Evolutionary conservation across 306 rosid species (phyloP).

Genomic region (Morella rubra): DNA sequence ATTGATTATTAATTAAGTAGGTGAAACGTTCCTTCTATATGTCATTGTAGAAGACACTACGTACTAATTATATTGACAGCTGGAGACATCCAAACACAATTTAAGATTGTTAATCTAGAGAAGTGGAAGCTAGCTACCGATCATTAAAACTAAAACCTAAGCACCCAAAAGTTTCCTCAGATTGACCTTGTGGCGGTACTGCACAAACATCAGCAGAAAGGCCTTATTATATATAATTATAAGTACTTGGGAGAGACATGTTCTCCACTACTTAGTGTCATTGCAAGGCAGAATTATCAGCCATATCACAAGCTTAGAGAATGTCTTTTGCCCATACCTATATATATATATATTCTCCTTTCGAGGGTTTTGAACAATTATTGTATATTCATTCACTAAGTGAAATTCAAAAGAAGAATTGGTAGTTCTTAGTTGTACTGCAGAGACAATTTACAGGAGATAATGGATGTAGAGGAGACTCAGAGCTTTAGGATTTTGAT

Average conservation of each 20-base stretch:
- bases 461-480: too few species aligned
- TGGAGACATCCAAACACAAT: slow-evolving; percentile 9
- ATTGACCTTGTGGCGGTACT: neutral
- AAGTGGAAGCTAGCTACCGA: neutral
- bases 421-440: too few species aligned
- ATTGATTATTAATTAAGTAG: neutral
- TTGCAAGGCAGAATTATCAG: neutral
- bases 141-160: neutral
- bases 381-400: too few species aligned
- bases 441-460: too few species aligned
- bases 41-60: neutral
- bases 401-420: too few species aligned
- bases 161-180: neutral
- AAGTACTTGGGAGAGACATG: slow-evolving; percentile 28
- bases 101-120: slow-evolving; percentile 2
- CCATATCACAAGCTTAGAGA: too few species aligned
- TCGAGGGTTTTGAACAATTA: too few species aligned
- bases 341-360: too few species aligned
- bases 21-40: slow-evolving; percentile 4
- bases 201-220: neutral
- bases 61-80: neutral
- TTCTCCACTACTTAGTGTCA: slow-evolving; percentile 32
- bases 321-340: too few species aligned
- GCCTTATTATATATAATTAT: neutral
- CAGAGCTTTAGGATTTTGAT: too few species aligned